Conservation (phyloP, 2,329 filamentous ascomycete genomes). For the Exophiala aquamarina region DNA sequence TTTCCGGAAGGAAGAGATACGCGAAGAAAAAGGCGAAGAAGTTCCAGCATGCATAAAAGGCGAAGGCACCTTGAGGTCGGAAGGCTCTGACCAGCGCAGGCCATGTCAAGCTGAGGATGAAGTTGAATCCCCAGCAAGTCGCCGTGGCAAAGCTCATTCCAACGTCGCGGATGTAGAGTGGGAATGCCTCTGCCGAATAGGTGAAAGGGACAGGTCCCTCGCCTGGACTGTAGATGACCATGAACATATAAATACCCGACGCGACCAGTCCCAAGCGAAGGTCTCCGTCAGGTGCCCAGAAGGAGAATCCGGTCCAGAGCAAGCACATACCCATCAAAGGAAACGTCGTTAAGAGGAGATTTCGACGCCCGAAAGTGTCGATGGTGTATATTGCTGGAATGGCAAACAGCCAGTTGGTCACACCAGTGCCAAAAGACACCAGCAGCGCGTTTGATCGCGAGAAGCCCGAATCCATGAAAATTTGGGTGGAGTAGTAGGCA, state of each 20-base stretch:
- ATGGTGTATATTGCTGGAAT: constrained; percentile 65
- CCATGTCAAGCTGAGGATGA: constrained; percentile 55
- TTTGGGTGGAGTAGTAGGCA: constrained; percentile 61
- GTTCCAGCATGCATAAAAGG: constrained; percentile 45
- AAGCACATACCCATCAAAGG: constrained; percentile 56
- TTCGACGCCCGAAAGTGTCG: constrained; percentile 65
- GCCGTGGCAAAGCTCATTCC: constrained; percentile 61
- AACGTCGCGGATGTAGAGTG: constrained; percentile 59
- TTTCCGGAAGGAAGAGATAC: constrained; percentile 53
- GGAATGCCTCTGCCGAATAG: constrained; percentile 64
- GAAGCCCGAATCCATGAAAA: constrained; percentile 60
- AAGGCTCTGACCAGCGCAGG: constrained; percentile 50
- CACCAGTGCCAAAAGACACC: constrained; percentile 64
- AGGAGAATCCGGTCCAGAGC: constrained; percentile 52
- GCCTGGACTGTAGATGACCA: constrained; percentile 55
- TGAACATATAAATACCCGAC: constrained; percentile 37
- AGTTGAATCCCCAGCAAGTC: constrained; percentile 59
- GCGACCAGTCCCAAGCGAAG: constrained; percentile 43
- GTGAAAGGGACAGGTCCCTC: constrained; percentile 65
- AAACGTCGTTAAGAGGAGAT: constrained; percentile 62
- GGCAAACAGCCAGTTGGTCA: constrained; percentile 66
- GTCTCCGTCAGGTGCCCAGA: constrained; percentile 44
- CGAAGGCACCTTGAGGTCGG: constrained; percentile 54
- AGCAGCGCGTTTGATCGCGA: constrained; percentile 53
- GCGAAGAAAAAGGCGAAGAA: constrained; percentile 51